Conservation (phyloP, 768 basidiomycete genomes). For the Lentinula sp. region DNA sequence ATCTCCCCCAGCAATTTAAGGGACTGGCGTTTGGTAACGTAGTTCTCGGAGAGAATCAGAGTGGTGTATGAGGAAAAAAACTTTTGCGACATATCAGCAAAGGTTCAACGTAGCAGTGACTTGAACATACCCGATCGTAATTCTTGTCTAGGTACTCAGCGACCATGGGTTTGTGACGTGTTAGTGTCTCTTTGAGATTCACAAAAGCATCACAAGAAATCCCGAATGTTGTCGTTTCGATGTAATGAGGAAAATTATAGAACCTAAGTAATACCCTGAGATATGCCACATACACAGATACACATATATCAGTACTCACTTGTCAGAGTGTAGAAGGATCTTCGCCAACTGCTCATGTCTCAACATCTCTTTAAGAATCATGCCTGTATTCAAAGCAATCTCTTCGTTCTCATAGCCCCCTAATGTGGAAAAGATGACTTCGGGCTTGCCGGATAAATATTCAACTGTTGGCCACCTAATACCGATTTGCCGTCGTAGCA, state of each 20-base stretch:
- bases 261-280: slow-evolving; percentile 48
- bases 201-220: slow-evolving; percentile 98
- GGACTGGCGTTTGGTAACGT: slow-evolving; percentile 99
- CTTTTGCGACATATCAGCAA: slow-evolving; percentile 29
- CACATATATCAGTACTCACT: slow-evolving; percentile 50
- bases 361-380: slow-evolving; percentile 97
- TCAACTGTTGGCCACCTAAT: slow-evolving; percentile 95
- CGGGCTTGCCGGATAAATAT: slow-evolving; percentile 73
- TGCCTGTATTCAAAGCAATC: slow-evolving; percentile 93
- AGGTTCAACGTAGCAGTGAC: background rate
- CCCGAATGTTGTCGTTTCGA: slow-evolving; percentile 96
- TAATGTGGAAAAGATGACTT: slow-evolving; percentile 74
- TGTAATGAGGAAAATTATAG: slow-evolving; percentile 93
- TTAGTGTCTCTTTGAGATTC: slow-evolving; percentile 95
- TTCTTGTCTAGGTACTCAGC: slow-evolving; percentile 95
- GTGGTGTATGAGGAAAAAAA: slow-evolving; percentile 96
- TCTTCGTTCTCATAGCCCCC: slow-evolving; percentile 95
- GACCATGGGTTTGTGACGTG: slow-evolving; percentile 97
- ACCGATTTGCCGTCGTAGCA: slow-evolving; percentile 88
- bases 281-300: slow-evolving; percentile 2
- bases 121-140: slow-evolving; percentile 71
- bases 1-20: slow-evolving; percentile 98
- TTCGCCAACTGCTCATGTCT: slow-evolving; percentile 87
- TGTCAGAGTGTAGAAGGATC: slow-evolving; percentile 86
- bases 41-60: slow-evolving; percentile 89